Conservation (phyloP, 306 rosid species). For the Glycyrrhiza uralensis region DNA sequence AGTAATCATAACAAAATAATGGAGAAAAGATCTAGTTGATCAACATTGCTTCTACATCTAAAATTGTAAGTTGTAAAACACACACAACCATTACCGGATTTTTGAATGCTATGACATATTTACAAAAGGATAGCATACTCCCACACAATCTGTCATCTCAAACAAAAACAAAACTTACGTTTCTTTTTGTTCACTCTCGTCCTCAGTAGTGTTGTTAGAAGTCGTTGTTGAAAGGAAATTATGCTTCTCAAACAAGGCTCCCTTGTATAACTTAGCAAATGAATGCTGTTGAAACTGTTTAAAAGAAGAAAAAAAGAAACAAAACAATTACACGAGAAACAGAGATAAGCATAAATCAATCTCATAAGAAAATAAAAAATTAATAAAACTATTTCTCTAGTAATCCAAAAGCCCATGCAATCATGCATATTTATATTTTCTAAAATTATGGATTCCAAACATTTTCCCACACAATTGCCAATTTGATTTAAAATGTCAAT, state of each 20-base stretch:
- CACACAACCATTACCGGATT: background rate
- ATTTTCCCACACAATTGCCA: background rate
- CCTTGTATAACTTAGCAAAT: slow-evolving; percentile 20
- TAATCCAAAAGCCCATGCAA: background rate
- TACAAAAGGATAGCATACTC: background rate
- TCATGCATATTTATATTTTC: background rate
- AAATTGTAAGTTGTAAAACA: background rate
- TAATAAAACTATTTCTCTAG: background rate
- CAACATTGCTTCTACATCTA: slow-evolving; percentile 3
- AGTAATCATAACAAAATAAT: background rate
- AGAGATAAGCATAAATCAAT: background rate
- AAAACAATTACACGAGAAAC: background rate
- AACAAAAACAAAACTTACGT: slow-evolving; percentile 36
- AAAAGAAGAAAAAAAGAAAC: background rate
- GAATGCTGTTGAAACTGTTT: slow-evolving; percentile 22
- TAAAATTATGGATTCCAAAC: background rate
- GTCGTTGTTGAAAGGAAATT: slow-evolving; percentile 32
- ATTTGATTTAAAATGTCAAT: background rate
- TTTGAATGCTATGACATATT: background rate
- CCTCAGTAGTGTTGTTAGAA: slow-evolving; percentile 31
- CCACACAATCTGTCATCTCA: slow-evolving; percentile 14
- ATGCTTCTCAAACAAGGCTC: slow-evolving; percentile 24
- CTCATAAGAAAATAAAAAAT: background rate
- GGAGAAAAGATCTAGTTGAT: background rate
- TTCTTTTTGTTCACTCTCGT: slow-evolving; percentile 22